phyloP scores from a whole-genome alignment of 139 green algal genomes.

The Eudorina sp. region DNA sequence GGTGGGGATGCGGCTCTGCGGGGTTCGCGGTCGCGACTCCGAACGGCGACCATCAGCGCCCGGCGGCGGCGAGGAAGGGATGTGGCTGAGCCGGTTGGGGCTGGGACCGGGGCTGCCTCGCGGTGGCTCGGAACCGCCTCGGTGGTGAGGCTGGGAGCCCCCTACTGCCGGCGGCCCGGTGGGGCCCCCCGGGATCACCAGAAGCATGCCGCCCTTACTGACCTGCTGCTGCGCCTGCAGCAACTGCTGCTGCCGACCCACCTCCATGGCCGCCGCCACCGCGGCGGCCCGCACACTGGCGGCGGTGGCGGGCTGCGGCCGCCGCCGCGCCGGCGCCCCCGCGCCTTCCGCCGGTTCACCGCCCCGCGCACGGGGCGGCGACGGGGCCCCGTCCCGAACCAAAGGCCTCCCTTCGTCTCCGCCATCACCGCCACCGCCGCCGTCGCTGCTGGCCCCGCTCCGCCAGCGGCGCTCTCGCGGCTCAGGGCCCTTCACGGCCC shows the following conservation, averaged over 20 bases:
- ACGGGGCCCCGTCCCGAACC: background rate
- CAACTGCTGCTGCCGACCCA: slow-evolving; percentile 5
- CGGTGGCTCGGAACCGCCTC: background rate
- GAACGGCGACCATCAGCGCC: background rate
- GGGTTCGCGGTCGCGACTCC: background rate
- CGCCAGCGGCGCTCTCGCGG: background rate
- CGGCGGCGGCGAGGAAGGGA: background rate
- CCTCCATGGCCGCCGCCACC: slow-evolving; percentile 33
- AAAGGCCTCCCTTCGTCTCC: background rate
- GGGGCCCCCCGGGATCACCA: slow-evolving; percentile 27
- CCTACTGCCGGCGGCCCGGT: background rate
- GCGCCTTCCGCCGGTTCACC: background rate
- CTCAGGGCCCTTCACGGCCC: background rate
- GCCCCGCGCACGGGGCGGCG: too few species aligned
- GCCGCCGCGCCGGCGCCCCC: background rate
- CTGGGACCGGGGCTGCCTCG: slow-evolving; percentile 8
- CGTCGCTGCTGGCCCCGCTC: background rate
- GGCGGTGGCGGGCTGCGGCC: background rate
- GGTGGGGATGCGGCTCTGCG: slow-evolving; percentile 32
- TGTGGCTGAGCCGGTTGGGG: slow-evolving; percentile 11
- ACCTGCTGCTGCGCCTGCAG: slow-evolving; percentile 4
- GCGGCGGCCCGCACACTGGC: slow-evolving; percentile 6
- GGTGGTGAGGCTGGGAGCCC: background rate
- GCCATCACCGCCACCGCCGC: background rate
- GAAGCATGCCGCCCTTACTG: slow-evolving; percentile 23